These are phyloP conservation scores for Erucastrum elatum DNA, from an alignment of 345 rosid genomes.

Conservation along the genomic window DNA sequence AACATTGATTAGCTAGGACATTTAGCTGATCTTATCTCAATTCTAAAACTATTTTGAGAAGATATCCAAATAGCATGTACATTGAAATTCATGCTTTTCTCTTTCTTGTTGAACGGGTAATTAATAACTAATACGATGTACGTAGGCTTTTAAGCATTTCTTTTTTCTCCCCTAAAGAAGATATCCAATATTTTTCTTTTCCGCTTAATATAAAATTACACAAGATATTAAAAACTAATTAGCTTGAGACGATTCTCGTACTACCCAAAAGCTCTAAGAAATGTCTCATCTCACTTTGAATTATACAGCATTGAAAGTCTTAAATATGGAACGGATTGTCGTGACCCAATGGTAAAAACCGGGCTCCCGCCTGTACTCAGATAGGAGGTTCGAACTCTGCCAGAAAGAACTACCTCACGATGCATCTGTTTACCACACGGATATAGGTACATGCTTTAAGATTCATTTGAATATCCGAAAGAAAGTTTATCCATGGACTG, in stretches of 20 bases:
- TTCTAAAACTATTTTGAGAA: background rate
- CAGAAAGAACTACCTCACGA: too few relatives aligned
- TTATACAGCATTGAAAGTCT: background rate
- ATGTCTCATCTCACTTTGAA: background rate
- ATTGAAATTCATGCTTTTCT: background rate
- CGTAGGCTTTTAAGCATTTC: background rate
- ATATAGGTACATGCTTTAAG: too few relatives aligned
- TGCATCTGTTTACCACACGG: too few relatives aligned
- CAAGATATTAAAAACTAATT: background rate
- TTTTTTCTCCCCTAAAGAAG: background rate
- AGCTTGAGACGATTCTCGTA: background rate
- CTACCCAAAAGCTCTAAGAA: background rate
- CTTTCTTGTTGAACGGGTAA: background rate
- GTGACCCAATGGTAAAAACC: too few relatives aligned
- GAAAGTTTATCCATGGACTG: too few relatives aligned
- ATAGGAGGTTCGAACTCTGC: too few relatives aligned
- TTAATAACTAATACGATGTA: background rate
- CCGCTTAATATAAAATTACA: background rate
- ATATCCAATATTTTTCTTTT: background rate
- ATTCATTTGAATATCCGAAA: too few relatives aligned
- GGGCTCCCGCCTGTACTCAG: too few relatives aligned
- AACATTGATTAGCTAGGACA: background rate
- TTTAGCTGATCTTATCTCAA: background rate
- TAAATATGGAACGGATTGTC: background rate
- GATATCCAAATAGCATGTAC: background rate